Base-by-base conservation (phyloP, 352 stramenopile species). In the Blastocystis sp. region DNA sequence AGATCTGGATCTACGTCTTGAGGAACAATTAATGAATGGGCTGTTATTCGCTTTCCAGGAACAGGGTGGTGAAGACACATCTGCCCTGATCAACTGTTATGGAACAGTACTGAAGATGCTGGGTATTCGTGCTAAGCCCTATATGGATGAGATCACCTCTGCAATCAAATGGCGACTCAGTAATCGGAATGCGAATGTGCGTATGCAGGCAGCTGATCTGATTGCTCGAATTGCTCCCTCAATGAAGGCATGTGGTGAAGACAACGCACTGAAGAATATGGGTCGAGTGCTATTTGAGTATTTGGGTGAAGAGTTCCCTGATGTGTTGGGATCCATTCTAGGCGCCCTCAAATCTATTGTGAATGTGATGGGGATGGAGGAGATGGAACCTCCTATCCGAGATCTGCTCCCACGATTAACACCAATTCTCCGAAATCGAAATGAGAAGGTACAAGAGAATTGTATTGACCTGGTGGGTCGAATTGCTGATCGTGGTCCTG, bases 401-500 rank as follows among this genome's bases (percentile, higher is more conserved):
- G 97, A 99, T 86, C 89, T 99, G 46, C 91, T 99, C n/a, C 96
- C 97, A 27, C 93, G 96, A 29, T 89, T 99, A 32, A 99, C 96
- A 39, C 97, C 97, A 42, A 98, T 99, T 88, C 91, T 99, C 14
- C 96, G 97, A 89, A 99, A 99, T 89, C 92, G 96, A 5, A 95
- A 99, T 89, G 96, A 99, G 88, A 98, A 98, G 89, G 97, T 99
- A 7, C 96, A 99, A 89, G 96, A 99, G 89, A 98, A 98, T 89
- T 97, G 94, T 78, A 98, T 98, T 78, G 95, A 98, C 90, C 91
- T 98, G 29, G 95, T 99, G 66, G 96, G 97, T 29, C 94, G 96
- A 11, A 98, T 99, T 88, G 97, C 96, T 9, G 96, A 98, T 90
- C 92, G 97, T 46, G 96, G 96, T 57, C 94, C 96, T 0, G 95